A percentile compares a stretch with the other conserved stretches of the same genome.
These are phyloP conservation scores for Datura wrightii DNA, from an alignment of 257 asterid species.

Conservation along the genomic window DNA sequence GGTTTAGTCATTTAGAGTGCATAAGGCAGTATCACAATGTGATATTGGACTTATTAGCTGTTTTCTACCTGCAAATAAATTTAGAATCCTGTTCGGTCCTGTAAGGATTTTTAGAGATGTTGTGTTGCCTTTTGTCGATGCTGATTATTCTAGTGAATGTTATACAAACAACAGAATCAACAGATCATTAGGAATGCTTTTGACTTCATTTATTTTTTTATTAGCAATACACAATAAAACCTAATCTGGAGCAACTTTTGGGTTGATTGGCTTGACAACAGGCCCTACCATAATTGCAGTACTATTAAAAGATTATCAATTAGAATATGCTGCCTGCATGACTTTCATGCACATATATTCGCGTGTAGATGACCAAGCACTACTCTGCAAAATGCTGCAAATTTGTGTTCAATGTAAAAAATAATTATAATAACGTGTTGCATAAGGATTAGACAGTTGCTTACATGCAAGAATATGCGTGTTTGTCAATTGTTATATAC, in stretches of 20 bases:
- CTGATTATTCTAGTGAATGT: background rate
- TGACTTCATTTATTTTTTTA: background rate
- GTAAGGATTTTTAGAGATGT: slow-evolving; percentile 15
- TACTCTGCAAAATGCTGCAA: background rate
- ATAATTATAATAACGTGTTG: background rate
- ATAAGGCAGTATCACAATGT: background rate
- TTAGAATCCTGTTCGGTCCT: background rate
- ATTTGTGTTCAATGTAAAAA: background rate
- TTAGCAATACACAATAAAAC: background rate
- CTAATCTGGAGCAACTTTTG: background rate
- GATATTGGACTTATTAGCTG: background rate
- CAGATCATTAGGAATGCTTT: background rate
- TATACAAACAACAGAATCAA: background rate
- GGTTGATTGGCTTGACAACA: background rate
- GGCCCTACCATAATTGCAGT: background rate
- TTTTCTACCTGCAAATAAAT: slow-evolving; percentile 7
- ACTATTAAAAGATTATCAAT: background rate
- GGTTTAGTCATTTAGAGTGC: background rate
- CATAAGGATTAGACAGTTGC: slow-evolving; percentile 8
- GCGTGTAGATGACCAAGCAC: background rate
- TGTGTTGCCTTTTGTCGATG: background rate
- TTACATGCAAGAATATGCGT: background rate
- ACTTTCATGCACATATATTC: background rate
- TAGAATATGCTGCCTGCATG: background rate
- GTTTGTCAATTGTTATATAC: background rate